These are phyloP conservation scores for Rhodotorula babjevae DNA, from an alignment of 768 basidiomycete species.

Conservation along the genomic window DNA sequence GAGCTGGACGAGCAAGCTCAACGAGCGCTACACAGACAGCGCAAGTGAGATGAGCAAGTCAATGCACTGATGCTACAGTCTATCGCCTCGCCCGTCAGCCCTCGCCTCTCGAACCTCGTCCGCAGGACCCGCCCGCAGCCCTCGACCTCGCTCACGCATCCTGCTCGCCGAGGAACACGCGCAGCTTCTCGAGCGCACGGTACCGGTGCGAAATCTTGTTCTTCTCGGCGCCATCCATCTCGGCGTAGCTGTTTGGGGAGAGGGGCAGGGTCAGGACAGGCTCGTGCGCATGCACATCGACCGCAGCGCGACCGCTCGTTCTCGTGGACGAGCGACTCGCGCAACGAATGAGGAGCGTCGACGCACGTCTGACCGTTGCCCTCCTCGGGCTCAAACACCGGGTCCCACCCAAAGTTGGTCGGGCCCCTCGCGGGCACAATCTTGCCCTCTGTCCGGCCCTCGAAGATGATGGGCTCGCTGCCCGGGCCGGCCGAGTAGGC, in stretches of 20 bases:
- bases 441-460: constrained; percentile 80
- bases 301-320: too few species aligned
- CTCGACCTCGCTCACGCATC: neutral
- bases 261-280: neutral
- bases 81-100: neutral
- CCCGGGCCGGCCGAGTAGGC: constrained; percentile 84
- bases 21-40: too few species aligned
- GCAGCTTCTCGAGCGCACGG: constrained; percentile 64
- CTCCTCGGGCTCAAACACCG: constrained; percentile 67
- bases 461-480: constrained; percentile 71
- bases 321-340: neutral
- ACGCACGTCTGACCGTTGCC: constrained; percentile 71
- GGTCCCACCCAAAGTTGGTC: constrained; percentile 81
- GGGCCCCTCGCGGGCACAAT: constrained; percentile 82
- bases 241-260: constrained; percentile 56
- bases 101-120: too few species aligned
- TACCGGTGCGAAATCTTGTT: constrained; percentile 65
- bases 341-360: neutral
- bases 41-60: too few species aligned
- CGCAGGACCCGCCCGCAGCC: neutral
- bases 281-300: neutral
- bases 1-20: too few species aligned
- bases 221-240: constrained; percentile 63
- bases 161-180: constrained; percentile 50
- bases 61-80: neutral